Evolutionary conservation across 495 filamentous ascomycete genomes (phyloP).

Genomic region (Daldinia bambusicola): DNA sequence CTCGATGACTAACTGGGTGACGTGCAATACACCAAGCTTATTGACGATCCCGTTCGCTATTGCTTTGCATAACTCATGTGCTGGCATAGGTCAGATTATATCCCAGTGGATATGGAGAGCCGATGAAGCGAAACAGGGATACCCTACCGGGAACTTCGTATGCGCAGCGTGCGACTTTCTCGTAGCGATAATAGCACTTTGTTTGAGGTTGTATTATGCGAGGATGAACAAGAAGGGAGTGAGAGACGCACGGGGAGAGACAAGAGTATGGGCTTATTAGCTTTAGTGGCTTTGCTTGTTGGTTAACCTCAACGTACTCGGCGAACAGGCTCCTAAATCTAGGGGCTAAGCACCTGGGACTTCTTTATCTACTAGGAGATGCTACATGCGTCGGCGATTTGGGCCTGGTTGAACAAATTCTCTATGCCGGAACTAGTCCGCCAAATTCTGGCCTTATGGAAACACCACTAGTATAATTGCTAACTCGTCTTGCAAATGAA

Average conservation of each 20-base stretch:
- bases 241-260: constrained; percentile 29
- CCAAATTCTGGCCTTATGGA: no score
- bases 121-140: constrained; percentile 58
- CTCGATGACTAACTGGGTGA: constrained; percentile 30
- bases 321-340: no score
- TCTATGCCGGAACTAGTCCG: no score
- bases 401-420: no score
- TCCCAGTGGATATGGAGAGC: constrained; percentile 63
- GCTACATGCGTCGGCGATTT: no score
- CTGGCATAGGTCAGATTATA: constrained; percentile 40
- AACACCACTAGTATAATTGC: no score
- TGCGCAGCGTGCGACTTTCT: constrained; percentile 56
- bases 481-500: no score
- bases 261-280: constrained; percentile 38
- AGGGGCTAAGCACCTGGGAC: no score
- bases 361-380: no score
- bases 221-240: constrained; percentile 33
- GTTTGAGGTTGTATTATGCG: constrained; percentile 29
- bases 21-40: constrained; percentile 32
- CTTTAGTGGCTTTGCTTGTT: no score
- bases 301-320: no score
- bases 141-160: constrained; percentile 65
- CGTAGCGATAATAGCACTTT: constrained; percentile 29
- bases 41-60: constrained; percentile 34
- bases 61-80: constrained; percentile 36